Base-by-base conservation (phyloP, 371 early-diverging fungal genomes). In the Lichtheimia corymbifera region DNA sequence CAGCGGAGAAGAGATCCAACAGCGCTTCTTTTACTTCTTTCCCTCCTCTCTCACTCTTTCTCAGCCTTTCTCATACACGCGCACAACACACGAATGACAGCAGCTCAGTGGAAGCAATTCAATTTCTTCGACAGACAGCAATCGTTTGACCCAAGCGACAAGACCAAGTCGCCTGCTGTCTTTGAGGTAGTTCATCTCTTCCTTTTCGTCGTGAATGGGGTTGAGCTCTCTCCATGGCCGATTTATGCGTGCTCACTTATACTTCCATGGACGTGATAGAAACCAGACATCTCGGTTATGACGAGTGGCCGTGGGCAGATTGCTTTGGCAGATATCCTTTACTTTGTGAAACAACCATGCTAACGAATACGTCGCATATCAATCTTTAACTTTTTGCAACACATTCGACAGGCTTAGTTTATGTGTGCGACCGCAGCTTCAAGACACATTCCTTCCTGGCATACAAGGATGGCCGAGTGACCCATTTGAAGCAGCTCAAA, bases 71-170 rank as follows among this genome's bases (percentile, higher is more conserved):
- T 13, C 57, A n/a, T 45, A 18, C 6, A 13, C 24, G 9, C 43
- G 55, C 27, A 15, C 47, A 35, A 35, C 35, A 9, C 17, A 5
- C 47, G 22, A 61, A 82, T 82, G 79, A 75, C 79, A 50, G 73
- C 78, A 56, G 79, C 80, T 24, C 83, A 80, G 53, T 83, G 84
- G 75, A 83, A 91, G 70, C 91, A 91, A 67, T 93, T 94, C 76
- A 85, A 83, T 64, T 94, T 94, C 62, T 94, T 92, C 70, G 90
- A 91, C 66, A 85, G 83, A 61, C 87, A 89, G 63, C 77, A 84
- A 59, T 80, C 88, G 28, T 72, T 80, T 53, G 88, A 86, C 61
- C 69, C 86, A 28, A 68, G 68, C 51, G 86, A 88, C 59, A 62
- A 74, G 41, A 72, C 77, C 13, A 84, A 83, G 66, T 67, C 88